A percentile compares a stretch with the other conserved stretches of the same genome.
These are phyloP conservation scores for Phytophthora constricta DNA, from an alignment of 352 stramenopile genomes.

Conservation along the genomic window DNA sequence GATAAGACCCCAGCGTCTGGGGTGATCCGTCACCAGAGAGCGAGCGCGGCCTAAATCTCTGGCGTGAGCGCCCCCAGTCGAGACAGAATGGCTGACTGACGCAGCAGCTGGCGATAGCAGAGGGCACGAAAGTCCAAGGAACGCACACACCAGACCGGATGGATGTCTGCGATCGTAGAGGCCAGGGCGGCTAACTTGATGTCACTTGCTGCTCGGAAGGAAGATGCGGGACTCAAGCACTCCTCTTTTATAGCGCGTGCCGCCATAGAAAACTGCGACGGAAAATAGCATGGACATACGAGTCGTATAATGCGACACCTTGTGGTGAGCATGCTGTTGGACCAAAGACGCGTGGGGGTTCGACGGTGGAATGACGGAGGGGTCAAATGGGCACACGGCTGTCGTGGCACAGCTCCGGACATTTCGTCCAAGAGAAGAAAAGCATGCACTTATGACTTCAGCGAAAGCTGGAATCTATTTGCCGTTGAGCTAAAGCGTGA, in stretches of 20 bases:
- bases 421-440: no score
- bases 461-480: no score
- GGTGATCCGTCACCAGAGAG: constrained; percentile 1
- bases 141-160: no score
- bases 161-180: neutral
- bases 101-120: constrained; percentile 2
- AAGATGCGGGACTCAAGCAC: neutral
- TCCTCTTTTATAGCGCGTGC: neutral
- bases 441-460: no score
- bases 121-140: neutral
- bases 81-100: neutral
- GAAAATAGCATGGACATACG: no score
- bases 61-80: neutral
- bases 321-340: no score
- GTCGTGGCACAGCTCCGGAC: no score
- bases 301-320: no score
- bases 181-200: neutral
- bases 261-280: no score
- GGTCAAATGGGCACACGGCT: neutral
- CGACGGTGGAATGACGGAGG: neutral
- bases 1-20: neutral
- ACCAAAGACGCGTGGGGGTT: neutral
- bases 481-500: no score
- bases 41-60: neutral
- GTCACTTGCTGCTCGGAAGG: no score